Base-by-base conservation (phyloP, 2,329 filamentous ascomycete species). In the Cryphonectria nitschkei region DNA sequence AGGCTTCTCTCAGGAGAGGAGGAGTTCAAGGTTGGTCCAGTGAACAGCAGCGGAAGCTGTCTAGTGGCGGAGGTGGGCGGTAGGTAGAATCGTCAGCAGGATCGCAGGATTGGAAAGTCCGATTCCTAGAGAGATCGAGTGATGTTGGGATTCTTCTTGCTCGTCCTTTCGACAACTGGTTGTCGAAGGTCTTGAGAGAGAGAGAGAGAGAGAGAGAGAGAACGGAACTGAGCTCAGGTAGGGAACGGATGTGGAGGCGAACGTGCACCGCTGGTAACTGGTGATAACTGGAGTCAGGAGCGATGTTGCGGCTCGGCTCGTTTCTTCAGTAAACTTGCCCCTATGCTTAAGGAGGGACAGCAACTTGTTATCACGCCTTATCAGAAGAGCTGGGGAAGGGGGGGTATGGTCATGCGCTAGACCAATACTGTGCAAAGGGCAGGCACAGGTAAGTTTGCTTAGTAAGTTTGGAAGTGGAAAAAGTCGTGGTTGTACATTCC, bases 311-410 rank as follows among this genome's bases (percentile, higher is more conserved):
- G 58, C 58, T 61, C 58, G 16, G 58, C 26, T 61, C 58, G 34
- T 39, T 26, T 16, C 58, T n/a, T 29, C 6, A 22, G 29, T 16
- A 5, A 61, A 37, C 32, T n/a, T 32, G 58, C 58, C 34, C 32
- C 58, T 32, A 22, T 39, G 34, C 58, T 61, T 19, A n/a, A n/a
- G 34, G 58, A 61, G 58, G 58, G 58, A 61, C 58, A 61, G 58
- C 58, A 37, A 39, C 46, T 61, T 39, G 29, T 61, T 61, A 61
- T 61, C 58, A 16, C 58, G 39, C 32, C 58, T 61, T 61, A 61
- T 61, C 58, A 34, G 16, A n/a, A 6, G 58, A n/a, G 46, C 46
- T 50, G 46, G 7, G 46, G 46, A 16, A 43, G 16, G 41, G 41
- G 39, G 39, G 39, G 39, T 4, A 8, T 7, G 39, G 34, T 34